Base-by-base conservation (phyloP, 2,329 filamentous ascomycete species). In the Dichotomopilus funicola region DNA sequence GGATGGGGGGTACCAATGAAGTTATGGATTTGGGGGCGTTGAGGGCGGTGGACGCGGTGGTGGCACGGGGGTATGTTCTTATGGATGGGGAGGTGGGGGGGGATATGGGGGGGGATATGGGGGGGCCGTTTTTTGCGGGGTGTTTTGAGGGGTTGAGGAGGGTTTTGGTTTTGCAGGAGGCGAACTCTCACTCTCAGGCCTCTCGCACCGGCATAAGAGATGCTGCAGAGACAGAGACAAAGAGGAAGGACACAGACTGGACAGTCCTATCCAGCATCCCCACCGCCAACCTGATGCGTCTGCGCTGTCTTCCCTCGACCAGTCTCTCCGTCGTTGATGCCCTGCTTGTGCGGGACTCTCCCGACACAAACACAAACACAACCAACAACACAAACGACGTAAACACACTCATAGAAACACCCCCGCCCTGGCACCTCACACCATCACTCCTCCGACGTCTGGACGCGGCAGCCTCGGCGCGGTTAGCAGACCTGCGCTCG, bases 401-500 rank as follows among this genome's bases (percentile, higher is more conserved):
- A 27, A 3, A 27, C 2, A 27, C 19, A 27, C 19, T 3, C 19
- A 27, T 3, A 27, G 19, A 27, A 27, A 27, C 19, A 27, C 19
- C 19, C 19, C 19, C 19, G 19, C 19, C 19, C 19, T 27, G 19
- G 19, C 19, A 27, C 4, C 62, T 83, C 13, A 76, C 79, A 6
- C 64, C 74, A 27, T 76, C 77, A 0, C 64, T 89, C 3, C 72
- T 88, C 62, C 71, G 73, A 11, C 83, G 78, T 61, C 69, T 87
- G 47, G 72, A 78, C 50, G 71, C 68, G 1, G 68, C 84, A 13
- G 70, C 72, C 10, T 72, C 76, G 31, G 80, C 85, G 0, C 79
- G 73, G 46, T 71, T 90, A 41, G 77, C 77, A 46, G 81, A 83
- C 43, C 71, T 90, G 48, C 75, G 79, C 45, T 74, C 86, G 13